Evolutionary conservation across 768 basidiomycete species (phyloP).

Genomic region (Russula lepida): DNA sequence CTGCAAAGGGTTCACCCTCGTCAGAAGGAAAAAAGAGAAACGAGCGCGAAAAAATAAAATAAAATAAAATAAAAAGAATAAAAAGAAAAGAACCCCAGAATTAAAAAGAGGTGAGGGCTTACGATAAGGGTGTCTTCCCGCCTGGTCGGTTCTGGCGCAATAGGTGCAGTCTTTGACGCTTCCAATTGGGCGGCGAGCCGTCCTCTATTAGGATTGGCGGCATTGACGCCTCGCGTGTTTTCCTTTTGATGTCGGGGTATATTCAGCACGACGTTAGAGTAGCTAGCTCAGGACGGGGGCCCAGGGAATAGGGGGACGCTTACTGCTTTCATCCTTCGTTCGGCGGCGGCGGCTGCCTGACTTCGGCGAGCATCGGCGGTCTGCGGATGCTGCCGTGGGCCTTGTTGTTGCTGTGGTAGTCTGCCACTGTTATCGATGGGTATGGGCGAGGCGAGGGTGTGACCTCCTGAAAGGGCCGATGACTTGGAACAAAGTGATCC

Average conservation of each 20-base stretch:
- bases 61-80: not conserved
- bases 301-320: not conserved
- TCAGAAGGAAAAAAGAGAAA: no score
- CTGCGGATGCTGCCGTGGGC: not conserved
- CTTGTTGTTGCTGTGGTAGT: not conserved
- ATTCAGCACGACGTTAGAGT: no score
- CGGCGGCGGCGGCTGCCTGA: slow-evolving; percentile 33
- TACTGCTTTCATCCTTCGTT: slow-evolving; percentile 29
- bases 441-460: slow-evolving; percentile 22
- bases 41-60: not conserved
- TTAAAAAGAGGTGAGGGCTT: slow-evolving; percentile 25
- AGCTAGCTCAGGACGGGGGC: not conserved
- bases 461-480: slow-evolving; percentile 27
- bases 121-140: slow-evolving; percentile 40
- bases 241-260: slow-evolving; percentile 23
- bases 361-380: slow-evolving; percentile 14
- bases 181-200: slow-evolving; percentile 37
- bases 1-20: slow-evolving; percentile 27
- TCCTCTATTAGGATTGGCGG: slow-evolving; percentile 40
- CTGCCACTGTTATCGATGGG: not conserved
- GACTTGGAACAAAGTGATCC: slow-evolving; percentile 32
- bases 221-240: slow-evolving; percentile 36
- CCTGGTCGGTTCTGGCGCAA: slow-evolving; percentile 32
- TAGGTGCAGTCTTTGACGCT: slow-evolving; percentile 31
- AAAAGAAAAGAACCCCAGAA: slow-evolving; percentile 9